A percentile compares a stretch with the other conserved stretches of the same genome.
These are phyloP conservation scores for Berkeleyomyces rouxiae DNA, from an alignment of 2,329 filamentous ascomycete species.

Conservation along the genomic window DNA sequence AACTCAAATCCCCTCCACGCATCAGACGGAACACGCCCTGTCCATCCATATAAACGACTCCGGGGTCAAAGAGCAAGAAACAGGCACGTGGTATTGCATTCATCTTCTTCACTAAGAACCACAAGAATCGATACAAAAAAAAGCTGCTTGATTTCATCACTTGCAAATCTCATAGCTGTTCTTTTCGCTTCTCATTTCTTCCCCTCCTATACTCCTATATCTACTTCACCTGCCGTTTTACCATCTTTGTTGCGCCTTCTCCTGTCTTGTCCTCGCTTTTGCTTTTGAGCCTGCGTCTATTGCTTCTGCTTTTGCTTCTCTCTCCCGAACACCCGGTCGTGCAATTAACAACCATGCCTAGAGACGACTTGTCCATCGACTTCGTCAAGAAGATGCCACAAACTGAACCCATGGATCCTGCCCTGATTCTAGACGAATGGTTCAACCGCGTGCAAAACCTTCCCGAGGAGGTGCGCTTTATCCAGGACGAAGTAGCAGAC, in stretches of 20 bases:
- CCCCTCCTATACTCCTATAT: neutral
- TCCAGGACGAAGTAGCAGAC: slow-evolving; percentile 68
- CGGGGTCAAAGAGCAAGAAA: neutral
- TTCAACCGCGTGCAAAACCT: slow-evolving; percentile 60
- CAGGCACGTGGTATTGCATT: neutral
- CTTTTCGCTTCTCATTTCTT: neutral
- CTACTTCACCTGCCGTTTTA: neutral
- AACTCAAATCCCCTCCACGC: neutral
- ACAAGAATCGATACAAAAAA: neutral
- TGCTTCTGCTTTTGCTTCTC: neutral
- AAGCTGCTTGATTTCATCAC: neutral
- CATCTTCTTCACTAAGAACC: neutral
- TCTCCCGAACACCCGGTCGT: slow-evolving; percentile 1
- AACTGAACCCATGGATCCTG: slow-evolving; percentile 44
- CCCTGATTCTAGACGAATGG: slow-evolving; percentile 64
- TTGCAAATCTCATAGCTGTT: neutral
- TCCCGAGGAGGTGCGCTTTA: slow-evolving; percentile 65
- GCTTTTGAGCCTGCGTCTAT: slow-evolving; percentile 13
- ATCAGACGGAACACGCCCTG: neutral
- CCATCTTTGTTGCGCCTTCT: neutral
- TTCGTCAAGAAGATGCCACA: slow-evolving; percentile 50
- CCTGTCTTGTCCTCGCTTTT: slow-evolving; percentile 9
- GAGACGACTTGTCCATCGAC: slow-evolving; percentile 57
- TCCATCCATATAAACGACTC: neutral
- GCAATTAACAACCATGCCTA: slow-evolving; percentile 50